These are phyloP conservation scores for Podospora pseudopauciseta DNA, from an alignment of 495 filamentous ascomycete genomes.

Conservation along the genomic window DNA sequence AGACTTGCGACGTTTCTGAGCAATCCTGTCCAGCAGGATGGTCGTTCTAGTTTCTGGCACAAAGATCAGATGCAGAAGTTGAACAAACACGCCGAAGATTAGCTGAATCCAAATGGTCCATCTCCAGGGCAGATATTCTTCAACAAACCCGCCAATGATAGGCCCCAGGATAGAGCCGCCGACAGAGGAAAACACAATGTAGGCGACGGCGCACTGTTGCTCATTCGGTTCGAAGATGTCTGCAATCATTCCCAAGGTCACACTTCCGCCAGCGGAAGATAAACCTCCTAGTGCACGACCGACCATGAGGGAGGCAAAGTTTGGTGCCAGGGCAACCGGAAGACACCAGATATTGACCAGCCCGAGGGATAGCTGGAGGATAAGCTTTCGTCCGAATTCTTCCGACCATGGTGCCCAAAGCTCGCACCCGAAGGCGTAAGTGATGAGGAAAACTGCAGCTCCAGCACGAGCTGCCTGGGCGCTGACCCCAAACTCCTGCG, in stretches of 20 bases:
- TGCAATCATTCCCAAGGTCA: constrained; percentile 79
- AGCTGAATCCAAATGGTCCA: constrained; percentile 83
- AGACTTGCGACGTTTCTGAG: constrained; percentile 58
- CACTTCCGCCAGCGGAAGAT: constrained; percentile 71
- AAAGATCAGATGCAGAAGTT: constrained; percentile 62
- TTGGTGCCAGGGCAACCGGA: constrained; percentile 66
- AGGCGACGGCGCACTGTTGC: constrained; percentile 72
- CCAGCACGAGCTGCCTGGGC: constrained; percentile 62
- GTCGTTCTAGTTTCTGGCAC: constrained; percentile 67
- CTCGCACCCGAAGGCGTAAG: constrained; percentile 77
- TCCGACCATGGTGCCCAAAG: constrained; percentile 82
- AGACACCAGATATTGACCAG: constrained; percentile 75
- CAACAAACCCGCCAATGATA: constrained; percentile 73
- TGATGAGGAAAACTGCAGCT: constrained; percentile 66
- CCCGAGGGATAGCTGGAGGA: constrained; percentile 65
- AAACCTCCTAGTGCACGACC: constrained; percentile 66
- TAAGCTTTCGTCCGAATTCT: constrained; percentile 70
- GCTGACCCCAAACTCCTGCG: constrained; percentile 59
- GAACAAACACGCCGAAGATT: constrained; percentile 64
- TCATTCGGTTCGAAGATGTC: constrained; percentile 73
- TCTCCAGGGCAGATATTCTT: constrained; percentile 61
- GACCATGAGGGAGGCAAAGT: constrained; percentile 63
- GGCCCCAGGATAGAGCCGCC: constrained; percentile 74
- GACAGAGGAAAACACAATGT: constrained; percentile 71
- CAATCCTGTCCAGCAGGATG: constrained; percentile 63